Conservation (phyloP, 2,329 filamentous ascomycete genomes). For the Xylogone sp. region DNA sequence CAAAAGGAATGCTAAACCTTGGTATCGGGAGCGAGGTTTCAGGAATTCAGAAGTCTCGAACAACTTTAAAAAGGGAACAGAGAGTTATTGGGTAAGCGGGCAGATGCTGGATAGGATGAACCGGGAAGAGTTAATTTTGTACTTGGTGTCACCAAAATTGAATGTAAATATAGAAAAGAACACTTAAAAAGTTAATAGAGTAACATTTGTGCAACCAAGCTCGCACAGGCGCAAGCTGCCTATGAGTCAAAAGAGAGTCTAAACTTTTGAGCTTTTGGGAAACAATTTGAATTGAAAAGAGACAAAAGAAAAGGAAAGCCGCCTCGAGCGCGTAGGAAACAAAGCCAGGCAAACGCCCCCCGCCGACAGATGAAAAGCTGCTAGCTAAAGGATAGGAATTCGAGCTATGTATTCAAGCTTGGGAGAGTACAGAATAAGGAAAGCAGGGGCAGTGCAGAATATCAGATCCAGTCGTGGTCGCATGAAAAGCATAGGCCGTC, state of each 20-base stretch:
- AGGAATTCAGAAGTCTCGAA: too few species aligned
- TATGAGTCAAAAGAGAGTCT: slow-evolving; percentile 7
- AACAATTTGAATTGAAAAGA: not conserved
- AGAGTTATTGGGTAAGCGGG: too few species aligned
- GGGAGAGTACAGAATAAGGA: not conserved
- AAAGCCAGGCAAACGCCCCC: not conserved
- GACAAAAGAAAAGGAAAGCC: not conserved
- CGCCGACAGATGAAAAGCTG: not conserved
- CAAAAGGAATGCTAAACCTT: too few species aligned
- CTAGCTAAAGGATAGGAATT: not conserved
- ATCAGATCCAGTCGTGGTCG: slow-evolving; percentile 29
- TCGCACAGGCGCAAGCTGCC: slow-evolving; percentile 6
- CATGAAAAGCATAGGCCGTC: slow-evolving; percentile 29
- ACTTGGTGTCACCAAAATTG: too few species aligned
- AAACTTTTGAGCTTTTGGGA: slow-evolving; percentile 10
- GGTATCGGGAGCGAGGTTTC: too few species aligned
- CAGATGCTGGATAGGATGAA: too few species aligned
- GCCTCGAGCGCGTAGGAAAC: not conserved
- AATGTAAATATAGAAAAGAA: too few species aligned
- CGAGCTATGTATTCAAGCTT: not conserved
- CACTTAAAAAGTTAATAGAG: not conserved
- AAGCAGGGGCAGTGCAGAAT: slow-evolving; percentile 15
- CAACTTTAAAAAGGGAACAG: too few species aligned
- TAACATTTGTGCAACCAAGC: not conserved
- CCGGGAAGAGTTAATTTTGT: too few species aligned